Evolutionary conservation across 2,329 filamentous ascomycete species (phyloP), one percentile per base, ranked within the genome.

Genomic region (Calonectria leucothoes): DNA sequence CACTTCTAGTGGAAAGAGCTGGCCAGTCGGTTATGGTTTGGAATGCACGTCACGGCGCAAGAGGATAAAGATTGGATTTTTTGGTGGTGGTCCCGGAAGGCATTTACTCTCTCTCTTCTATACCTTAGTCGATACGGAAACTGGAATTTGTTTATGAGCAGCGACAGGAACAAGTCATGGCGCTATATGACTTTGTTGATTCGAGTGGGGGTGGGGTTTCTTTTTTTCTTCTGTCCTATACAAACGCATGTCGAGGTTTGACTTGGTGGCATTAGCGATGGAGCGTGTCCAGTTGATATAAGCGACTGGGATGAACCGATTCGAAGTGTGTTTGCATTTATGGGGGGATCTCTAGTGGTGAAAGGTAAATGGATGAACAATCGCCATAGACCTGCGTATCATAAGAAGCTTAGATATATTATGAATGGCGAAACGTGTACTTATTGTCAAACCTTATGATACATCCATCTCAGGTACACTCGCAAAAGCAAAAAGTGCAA

Each of bases 171-270:
- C 73, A 70, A 75, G 69, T 72, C 74, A 70, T 59, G 68, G 52
- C 75, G 75, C 74, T 74, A 75, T 75, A 74, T 69, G 61, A 74
- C 78, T 74, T 72, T 65, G 74, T 74, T 68, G 52, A 61, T 74
- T 71, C 61, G 68, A 45, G 59, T 66, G 69, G 73, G 76, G 77
- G 61, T n/a, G 69, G 73, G 76, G 76, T 55, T 35, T 70, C 70
- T 74, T 71, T 61, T 70, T 77, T 74, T 72, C 67, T 77, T 76
- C 76, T 79, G 73, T 78, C 74, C 73, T 78, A 78, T 79, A 80
- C 75, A 76, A 69, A 72, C 77, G 78, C 79, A 79, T 80, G 76
- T 80, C 75, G 74, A 74, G 74, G 73, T 74, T 39, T 78, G 77
- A 78, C 76, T 76, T 74, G 73, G 35, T 64, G 77, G 74, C 78